Evolutionary conservation across 225 moss, liverwort and hornwort genomes (phyloP).

Genomic region (Pseudoscleropodium purum): DNA sequence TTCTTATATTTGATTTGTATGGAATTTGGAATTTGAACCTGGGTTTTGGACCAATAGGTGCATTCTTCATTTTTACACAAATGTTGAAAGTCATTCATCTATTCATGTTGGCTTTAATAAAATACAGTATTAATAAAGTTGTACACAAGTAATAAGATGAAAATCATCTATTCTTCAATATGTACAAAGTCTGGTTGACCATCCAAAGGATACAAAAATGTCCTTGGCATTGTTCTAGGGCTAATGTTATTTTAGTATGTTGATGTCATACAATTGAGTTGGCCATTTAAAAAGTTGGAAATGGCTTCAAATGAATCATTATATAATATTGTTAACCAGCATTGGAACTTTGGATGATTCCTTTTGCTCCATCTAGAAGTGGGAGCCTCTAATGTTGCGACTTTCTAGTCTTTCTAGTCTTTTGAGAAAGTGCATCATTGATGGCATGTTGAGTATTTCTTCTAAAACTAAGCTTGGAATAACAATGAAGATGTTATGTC

Average conservation of each 20-base stretch:
- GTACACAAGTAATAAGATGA: background rate
- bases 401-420: background rate
- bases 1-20: too few relatives aligned
- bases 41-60: background rate
- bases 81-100: background rate
- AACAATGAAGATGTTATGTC: accelerated
- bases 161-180: background rate
- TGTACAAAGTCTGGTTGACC: background rate
- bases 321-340: background rate
- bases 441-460: background rate
- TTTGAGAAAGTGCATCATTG: too few relatives aligned
- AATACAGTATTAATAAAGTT: background rate
- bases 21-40: background rate
- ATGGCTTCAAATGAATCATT: background rate
- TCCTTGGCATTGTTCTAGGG: accelerated
- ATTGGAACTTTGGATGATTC: too few relatives aligned
- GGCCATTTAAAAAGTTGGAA: background rate
- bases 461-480: accelerated
- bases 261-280: background rate
- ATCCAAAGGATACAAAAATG: background rate
- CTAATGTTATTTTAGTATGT: background rate
- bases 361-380: accelerated
- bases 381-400: too few relatives aligned
- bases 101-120: background rate
- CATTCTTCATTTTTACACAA: background rate